phyloP scores from a whole-genome alignment of 2,329 filamentous ascomycete genomes.

The Aphanocladium album region DNA sequence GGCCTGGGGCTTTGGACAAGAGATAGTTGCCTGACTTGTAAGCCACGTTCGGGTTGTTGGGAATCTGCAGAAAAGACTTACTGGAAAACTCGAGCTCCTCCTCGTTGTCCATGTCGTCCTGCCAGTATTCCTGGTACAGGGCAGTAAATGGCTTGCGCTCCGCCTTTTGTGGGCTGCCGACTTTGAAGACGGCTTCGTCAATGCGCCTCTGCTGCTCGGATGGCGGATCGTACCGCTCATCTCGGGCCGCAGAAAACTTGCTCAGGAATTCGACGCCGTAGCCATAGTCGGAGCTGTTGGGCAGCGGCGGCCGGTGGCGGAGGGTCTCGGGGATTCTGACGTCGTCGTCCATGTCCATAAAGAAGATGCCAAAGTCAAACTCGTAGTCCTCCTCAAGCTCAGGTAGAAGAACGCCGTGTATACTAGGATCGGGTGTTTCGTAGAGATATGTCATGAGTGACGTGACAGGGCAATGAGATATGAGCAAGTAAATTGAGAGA shows the following conservation, averaged over 20 bases:
- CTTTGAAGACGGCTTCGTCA: slow-evolving; percentile 2
- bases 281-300: neutral
- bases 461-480: neutral
- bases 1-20: slow-evolving; percentile 4
- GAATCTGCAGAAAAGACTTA: neutral
- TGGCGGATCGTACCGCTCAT: slow-evolving; percentile 3
- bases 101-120: slow-evolving; percentile 3
- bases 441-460: slow-evolving; percentile 10
- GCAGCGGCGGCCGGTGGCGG: neutral
- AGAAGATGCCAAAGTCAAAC: slow-evolving; percentile 8
- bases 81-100: slow-evolving; percentile 6
- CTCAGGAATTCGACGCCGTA: neutral
- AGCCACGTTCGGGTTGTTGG: neutral
- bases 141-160: slow-evolving; percentile 2
- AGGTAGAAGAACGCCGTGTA: slow-evolving; percentile 5
- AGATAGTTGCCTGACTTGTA: slow-evolving; percentile 2
- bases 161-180: neutral
- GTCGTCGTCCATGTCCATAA: slow-evolving; percentile 7
- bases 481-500: neutral
- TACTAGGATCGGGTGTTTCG: slow-evolving; percentile 2
- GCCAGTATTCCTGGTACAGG: slow-evolving; percentile 9
- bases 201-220: neutral
- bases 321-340: neutral
- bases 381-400: neutral
- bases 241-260: neutral